These are phyloP conservation scores for Austroboletus novae-zelandiae DNA, from an alignment of 1,284 basidiomycete genomes.

Conservation along the genomic window DNA sequence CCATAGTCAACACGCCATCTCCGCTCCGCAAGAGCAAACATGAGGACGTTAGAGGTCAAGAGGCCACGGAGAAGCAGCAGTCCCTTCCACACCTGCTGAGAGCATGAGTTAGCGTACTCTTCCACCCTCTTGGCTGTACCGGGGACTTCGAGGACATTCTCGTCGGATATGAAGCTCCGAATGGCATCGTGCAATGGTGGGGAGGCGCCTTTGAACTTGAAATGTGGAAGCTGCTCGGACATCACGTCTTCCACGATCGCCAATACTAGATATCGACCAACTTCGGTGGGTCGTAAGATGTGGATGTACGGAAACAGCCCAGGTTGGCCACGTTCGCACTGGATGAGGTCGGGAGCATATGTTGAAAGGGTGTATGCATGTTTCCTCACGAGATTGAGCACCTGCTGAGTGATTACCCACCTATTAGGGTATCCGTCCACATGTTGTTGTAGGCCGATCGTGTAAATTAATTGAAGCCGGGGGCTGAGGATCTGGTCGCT, in stretches of 20 bases:
- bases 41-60: conserved; percentile 39
- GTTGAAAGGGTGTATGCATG: no score
- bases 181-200: background rate
- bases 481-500: conserved; percentile 49
- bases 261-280: conserved; percentile 18
- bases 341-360: no score
- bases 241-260: conserved; percentile 25
- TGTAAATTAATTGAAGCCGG: conserved; percentile 38
- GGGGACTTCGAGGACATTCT: background rate
- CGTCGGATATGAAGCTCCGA: background rate
- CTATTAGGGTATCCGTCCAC: no score
- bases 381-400: no score
- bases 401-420: no score
- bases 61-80: conserved; percentile 44
- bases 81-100: conserved; percentile 24
- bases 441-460: no score
- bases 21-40: conserved; percentile 37
- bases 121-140: conserved; percentile 6
- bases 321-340: background rate
- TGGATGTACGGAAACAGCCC: conserved; percentile 32
- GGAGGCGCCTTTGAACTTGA: conserved; percentile 6
- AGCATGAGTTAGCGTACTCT: conserved; percentile 11
- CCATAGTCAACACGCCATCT: conserved; percentile 50
- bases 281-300: conserved; percentile 19
- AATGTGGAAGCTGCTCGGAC: conserved; percentile 18